Evolutionary conservation across 106 monocot species (phyloP), one percentile per base, ranked within the genome.

Genomic region (Phalaenopsis aphrodite): DNA sequence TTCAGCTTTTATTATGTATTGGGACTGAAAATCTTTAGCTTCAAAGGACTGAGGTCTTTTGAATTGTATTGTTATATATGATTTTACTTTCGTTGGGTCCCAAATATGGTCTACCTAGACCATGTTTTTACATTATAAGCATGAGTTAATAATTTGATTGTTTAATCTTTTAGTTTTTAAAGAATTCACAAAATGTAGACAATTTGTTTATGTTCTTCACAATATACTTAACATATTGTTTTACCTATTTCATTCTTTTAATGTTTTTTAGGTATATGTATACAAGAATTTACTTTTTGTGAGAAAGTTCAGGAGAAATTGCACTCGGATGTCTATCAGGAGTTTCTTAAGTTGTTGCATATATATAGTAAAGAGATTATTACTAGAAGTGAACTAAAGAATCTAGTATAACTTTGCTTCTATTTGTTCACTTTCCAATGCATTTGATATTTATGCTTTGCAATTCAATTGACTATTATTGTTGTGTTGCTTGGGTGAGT

Each of bases 281-380:
- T 91, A 0, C 88, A 88, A 78, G 98, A 99, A 80, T 88, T 99
- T 69, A 84, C 75, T 80, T 99, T 89, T 77, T 95, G 88, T 78
- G 94, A 99, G 81, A 95, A 90, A 84, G 98, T 99, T 58, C 95
- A 95, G 87, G 94, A 91, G 81, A 95, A 90, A 76, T 48, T 98
- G 83, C 86, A 91, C 77, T 67, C 87, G 72, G 92, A 89, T 19
- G 87, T 88, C 66, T 95, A 99, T 79, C 94, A 99, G 72, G 98
- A 99, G 78, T 99, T 99, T 56, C 83, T 99, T 83, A 99, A 95
- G 91, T 95, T 92, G 82, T 91, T 99, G 83, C 75, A 93, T 76
- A 99, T 99, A 55, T 95, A 87, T 81, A 95, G 85, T 82, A 84
- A 99, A 66, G 98, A 95, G 83, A 95, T 99, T 81, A 99, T 99